These are phyloP conservation scores for Ascodesmis nigricans DNA, from an alignment of 495 filamentous ascomycete genomes.

Conservation along the genomic window DNA sequence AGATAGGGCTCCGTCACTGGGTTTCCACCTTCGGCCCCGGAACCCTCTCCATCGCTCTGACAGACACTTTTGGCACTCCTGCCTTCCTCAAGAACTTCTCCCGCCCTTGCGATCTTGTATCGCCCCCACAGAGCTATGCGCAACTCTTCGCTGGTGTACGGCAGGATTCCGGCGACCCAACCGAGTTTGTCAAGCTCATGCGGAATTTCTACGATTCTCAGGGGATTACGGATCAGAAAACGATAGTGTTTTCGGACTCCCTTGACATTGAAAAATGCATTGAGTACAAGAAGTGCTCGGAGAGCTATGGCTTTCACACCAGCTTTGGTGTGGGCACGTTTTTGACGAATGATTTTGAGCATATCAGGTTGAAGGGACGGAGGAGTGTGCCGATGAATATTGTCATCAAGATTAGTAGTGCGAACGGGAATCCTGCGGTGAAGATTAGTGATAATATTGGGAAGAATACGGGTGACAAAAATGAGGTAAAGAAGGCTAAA, in stretches of 20 bases:
- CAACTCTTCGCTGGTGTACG: constrained; percentile 70
- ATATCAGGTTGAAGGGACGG: constrained; percentile 35
- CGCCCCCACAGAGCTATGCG: constrained; percentile 42
- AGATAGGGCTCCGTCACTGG: constrained; percentile 67
- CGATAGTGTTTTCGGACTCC: constrained; percentile 92
- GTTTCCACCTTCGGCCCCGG: constrained; percentile 78
- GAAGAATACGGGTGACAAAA: constrained; percentile 80
- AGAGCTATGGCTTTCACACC: constrained; percentile 56
- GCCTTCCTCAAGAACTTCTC: constrained; percentile 70
- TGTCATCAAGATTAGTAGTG: constrained; percentile 84
- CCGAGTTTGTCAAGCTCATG: constrained; percentile 58
- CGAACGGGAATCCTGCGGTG: constrained; percentile 57
- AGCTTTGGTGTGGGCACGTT: constrained; percentile 89
- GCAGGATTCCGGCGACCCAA: constrained; percentile 86
- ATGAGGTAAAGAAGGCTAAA: constrained; percentile 66
- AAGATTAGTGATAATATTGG: constrained; percentile 95
- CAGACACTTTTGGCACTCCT: constrained; percentile 94
- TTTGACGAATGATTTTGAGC: constrained; percentile 77
- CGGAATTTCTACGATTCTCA: constrained; percentile 63
- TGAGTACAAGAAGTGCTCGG: constrained; percentile 63
- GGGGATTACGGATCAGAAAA: constrained; percentile 63
- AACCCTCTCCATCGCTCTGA: constrained; percentile 74
- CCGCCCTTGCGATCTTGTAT: constrained; percentile 26
- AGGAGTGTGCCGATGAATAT: constrained; percentile 94
- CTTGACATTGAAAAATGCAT: constrained; percentile 77